Percentiles rank a stretch among this genome's conserved stretches.
phyloP scores from a whole-genome alignment of 1,284 basidiomycete species.

The Ceratobasidium sp. region DNA sequence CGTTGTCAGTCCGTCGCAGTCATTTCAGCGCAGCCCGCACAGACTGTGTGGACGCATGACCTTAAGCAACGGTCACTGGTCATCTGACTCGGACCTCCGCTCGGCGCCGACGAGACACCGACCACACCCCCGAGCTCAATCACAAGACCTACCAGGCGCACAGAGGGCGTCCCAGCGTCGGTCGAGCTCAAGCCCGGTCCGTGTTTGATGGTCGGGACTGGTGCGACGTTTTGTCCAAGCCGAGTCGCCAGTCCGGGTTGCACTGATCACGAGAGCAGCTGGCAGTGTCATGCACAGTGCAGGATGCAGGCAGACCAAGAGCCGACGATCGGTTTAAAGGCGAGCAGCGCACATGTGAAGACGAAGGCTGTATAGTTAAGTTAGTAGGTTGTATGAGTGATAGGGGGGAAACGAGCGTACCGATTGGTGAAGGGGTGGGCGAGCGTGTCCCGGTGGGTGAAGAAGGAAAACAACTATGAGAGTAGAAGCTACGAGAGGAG shows the following conservation, averaged over 20 bases:
- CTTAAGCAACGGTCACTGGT: too few species aligned
- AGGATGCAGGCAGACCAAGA: conserved; percentile 11
- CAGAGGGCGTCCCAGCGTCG: too few species aligned
- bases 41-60: too few species aligned
- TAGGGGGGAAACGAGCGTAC: not conserved
- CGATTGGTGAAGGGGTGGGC: not conserved
- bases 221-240: conserved; percentile 15
- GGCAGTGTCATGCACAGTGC: not conserved
- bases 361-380: not conserved
- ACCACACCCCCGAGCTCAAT: too few species aligned
- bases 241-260: not conserved
- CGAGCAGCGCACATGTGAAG: conserved; percentile 5
- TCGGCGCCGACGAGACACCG: too few species aligned
- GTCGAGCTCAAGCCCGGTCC: too few species aligned
- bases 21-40: too few species aligned
- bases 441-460: not conserved
- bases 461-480: not conserved
- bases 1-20: too few species aligned
- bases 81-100: too few species aligned
- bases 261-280: conserved; percentile 21
- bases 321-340: not conserved
- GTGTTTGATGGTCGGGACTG: not conserved
- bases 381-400: not conserved
- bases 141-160: too few species aligned
- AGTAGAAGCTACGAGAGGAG: not conserved